These are phyloP conservation scores for Jackrogersella multiformis DNA, from an alignment of 495 filamentous ascomycete species.

Conservation along the genomic window DNA sequence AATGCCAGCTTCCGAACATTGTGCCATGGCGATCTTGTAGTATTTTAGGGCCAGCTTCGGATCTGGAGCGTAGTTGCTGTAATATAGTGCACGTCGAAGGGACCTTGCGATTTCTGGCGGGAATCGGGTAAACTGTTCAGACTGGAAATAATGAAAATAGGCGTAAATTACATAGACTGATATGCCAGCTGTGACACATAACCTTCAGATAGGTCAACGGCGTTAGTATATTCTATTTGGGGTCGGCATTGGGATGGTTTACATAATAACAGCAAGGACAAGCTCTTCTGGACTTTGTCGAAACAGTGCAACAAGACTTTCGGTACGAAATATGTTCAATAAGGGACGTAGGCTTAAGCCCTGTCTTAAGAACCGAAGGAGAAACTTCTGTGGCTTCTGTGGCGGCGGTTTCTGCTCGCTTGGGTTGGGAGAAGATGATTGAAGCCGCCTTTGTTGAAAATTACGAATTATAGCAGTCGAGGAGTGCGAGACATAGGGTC, in stretches of 20 bases:
- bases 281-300: conserved; percentile 54
- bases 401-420: conserved; percentile 36
- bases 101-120: conserved; percentile 80
- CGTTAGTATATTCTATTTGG: conserved; percentile 21
- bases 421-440: conserved; percentile 37
- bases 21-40: conserved; percentile 77
- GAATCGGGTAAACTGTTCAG: conserved; percentile 66
- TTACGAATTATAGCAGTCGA: conserved; percentile 3
- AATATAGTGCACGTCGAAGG: conserved; percentile 87
- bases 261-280: conserved; percentile 48
- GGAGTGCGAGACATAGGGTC: background rate
- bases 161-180: conserved; percentile 67
- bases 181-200: conserved; percentile 60
- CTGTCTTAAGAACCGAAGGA: conserved; percentile 45
- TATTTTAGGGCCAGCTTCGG: conserved; percentile 79
- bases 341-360: conserved; percentile 47
- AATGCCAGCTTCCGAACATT: conserved; percentile 75
- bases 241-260: conserved; percentile 4
- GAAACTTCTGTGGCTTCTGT: conserved; percentile 39
- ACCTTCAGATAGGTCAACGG: conserved; percentile 34
- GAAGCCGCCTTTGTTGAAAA: conserved; percentile 36
- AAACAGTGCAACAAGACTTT: conserved; percentile 46
- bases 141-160: conserved; percentile 75
- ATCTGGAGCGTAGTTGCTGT: conserved; percentile 76
- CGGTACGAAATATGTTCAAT: conserved; percentile 46